These are phyloP conservation scores for Penicillium lividum DNA, from an alignment of 495 filamentous ascomycete species.

Conservation along the genomic window DNA sequence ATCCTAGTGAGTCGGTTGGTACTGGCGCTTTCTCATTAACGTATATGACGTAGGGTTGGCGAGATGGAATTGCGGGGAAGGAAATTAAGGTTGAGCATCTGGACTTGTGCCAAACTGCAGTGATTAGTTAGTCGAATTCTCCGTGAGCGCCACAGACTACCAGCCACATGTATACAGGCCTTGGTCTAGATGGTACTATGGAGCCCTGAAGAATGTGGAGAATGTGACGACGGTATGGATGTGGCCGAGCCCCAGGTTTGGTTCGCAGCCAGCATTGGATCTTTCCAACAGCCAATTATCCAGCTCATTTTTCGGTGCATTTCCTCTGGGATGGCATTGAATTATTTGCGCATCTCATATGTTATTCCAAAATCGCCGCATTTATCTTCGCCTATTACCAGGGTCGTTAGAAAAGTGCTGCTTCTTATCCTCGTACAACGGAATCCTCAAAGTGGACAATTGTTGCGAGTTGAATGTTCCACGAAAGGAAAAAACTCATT, in stretches of 20 bases:
- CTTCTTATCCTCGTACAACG: no score
- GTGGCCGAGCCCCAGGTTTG: not conserved
- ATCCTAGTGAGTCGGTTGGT: not conserved
- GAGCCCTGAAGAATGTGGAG: not conserved
- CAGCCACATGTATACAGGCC: not conserved
- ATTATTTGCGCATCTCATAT: not conserved
- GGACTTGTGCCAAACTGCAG: not conserved
- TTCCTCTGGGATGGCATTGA: not conserved
- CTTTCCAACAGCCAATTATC: not conserved
- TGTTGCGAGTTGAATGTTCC: no score
- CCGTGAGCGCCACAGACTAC: not conserved
- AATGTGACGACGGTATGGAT: not conserved
- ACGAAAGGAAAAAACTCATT: no score
- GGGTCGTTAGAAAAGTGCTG: no score
- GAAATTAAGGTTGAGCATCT: not conserved
- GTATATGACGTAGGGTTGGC: not conserved
- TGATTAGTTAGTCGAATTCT: not conserved
- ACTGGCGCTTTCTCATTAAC: not conserved
- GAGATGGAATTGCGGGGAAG: not conserved
- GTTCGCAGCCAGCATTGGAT: not conserved
- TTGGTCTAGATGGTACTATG: not conserved
- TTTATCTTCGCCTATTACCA: no score
- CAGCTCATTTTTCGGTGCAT: not conserved
- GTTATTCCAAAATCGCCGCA: not conserved
- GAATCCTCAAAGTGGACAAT: no score